A percentile compares a stretch with the other conserved stretches of the same genome.
These are phyloP conservation scores for Syzygium aromaticum DNA, from an alignment of 345 rosid genomes.

Conservation along the genomic window DNA sequence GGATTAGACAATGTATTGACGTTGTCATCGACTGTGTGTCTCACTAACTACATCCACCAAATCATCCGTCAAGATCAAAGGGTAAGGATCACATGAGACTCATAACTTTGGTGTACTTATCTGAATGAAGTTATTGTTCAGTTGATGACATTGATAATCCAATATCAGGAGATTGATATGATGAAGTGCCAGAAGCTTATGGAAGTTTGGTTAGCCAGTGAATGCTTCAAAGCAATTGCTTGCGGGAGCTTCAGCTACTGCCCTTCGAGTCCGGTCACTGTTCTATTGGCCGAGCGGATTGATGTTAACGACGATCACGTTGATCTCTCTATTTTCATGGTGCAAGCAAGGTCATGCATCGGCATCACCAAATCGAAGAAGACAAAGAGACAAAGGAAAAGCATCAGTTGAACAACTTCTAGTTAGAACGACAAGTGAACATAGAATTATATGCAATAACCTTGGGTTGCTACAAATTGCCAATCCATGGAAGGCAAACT, in stretches of 20 bases:
- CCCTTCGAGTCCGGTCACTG: conserved; percentile 57
- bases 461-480: not conserved
- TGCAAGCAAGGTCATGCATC: not conserved
- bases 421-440: not conserved
- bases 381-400: not conserved
- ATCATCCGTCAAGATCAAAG: conserved; percentile 7
- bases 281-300: conserved; percentile 18
- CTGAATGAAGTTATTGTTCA: not conserved
- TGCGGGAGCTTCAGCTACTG: conserved; percentile 3
- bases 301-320: conserved; percentile 13
- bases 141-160: not conserved
- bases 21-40: conserved; percentile 7
- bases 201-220: conserved; percentile 12
- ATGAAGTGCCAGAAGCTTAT: conserved; percentile 25
- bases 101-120: not conserved
- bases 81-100: conserved; percentile 8
- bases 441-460: not conserved
- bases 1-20: conserved; percentile 19
- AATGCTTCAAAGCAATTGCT: not conserved
- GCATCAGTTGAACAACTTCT: not conserved
- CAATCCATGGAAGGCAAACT: not conserved
- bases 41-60: conserved; percentile 13
- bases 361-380: not conserved
- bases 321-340: conserved; percentile 28
- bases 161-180: conserved; percentile 19